Evolutionary conservation across 768 basidiomycete species (phyloP).

Genomic region (Xerocomellus intermedius): DNA sequence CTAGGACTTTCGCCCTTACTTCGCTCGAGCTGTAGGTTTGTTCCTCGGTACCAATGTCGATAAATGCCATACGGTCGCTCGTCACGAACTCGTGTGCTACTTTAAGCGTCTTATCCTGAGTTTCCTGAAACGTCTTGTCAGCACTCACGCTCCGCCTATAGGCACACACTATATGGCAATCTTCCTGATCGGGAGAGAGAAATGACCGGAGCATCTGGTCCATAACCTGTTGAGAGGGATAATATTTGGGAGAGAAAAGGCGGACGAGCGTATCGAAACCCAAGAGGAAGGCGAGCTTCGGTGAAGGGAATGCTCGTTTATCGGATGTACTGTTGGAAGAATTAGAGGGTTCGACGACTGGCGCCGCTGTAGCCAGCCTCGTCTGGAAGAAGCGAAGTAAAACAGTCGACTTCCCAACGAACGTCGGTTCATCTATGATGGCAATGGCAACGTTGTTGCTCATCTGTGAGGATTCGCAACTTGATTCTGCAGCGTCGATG

Average conservation of each 20-base stretch:
- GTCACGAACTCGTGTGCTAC: constrained; percentile 51
- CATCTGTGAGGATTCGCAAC: constrained; percentile 2
- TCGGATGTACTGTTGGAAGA: constrained; percentile 5
- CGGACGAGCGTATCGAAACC: constrained; percentile 87
- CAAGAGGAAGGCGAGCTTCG: constrained; percentile 66
- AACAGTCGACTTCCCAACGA: constrained; percentile 73
- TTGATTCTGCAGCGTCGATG: background rate
- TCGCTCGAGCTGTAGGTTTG: constrained; percentile 67
- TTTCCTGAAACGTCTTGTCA: constrained; percentile 26
- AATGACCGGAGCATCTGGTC: constrained; percentile 51
- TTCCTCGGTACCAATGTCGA: constrained; percentile 58
- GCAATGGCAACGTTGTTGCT: constrained; percentile 66
- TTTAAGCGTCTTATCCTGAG: constrained; percentile 28
- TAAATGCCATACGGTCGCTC: constrained; percentile 51
- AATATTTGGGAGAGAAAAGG: constrained; percentile 75
- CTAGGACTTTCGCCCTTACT: constrained; percentile 42
- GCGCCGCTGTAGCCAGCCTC: constrained; percentile 17
- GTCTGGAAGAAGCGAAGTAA: constrained; percentile 51
- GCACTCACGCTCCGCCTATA: constrained; percentile 39
- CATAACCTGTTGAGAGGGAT: constrained; percentile 56
- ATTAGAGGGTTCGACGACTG: background rate
- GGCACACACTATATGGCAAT: constrained; percentile 66
- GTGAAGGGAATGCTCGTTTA: constrained; percentile 13
- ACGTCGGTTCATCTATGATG: constrained; percentile 84
- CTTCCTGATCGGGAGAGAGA: constrained; percentile 54